Percentiles rank a stretch among this genome's conserved stretches.
Conservation (phyloP, 2,329 filamentous ascomycete genomes). For the Cryoendolithus antarcticus region DNA sequence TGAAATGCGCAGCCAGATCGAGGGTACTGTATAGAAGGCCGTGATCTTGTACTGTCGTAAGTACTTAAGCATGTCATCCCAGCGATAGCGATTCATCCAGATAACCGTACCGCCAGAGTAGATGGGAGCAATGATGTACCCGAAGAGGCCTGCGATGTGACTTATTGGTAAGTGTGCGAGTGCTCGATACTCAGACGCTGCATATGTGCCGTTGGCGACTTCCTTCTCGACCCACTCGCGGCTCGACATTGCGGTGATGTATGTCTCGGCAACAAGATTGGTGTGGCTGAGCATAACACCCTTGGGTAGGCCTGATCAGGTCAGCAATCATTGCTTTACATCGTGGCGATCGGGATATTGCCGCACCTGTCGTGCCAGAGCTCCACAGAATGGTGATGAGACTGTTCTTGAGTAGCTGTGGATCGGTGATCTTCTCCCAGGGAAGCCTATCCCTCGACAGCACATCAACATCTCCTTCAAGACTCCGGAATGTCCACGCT, state of each 20-base stretch:
- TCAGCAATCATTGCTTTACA: constrained; percentile 24
- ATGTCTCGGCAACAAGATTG: constrained; percentile 65
- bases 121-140: constrained; percentile 26
- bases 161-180: constrained; percentile 74
- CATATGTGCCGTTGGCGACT: constrained; percentile 14
- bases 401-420: constrained; percentile 32
- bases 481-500: constrained; percentile 25
- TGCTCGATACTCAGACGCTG: constrained; percentile 9
- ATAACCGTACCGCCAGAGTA: constrained; percentile 23
- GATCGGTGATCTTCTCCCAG: constrained; percentile 45
- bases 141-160: constrained; percentile 61
- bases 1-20: constrained; percentile 26
- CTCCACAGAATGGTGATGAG: constrained; percentile 35
- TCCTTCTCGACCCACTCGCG: constrained; percentile 13
- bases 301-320: constrained; percentile 73
- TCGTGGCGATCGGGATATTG: constrained; percentile 24
- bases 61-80: constrained; percentile 21
- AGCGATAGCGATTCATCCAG: constrained; percentile 29
- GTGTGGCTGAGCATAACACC: constrained; percentile 76
- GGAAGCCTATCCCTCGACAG: constrained; percentile 28
- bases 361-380: constrained; percentile 35
- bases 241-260: constrained; percentile 12
- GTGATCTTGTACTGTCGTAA: constrained; percentile 27
- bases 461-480: constrained; percentile 21
- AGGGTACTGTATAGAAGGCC: constrained; percentile 28